Evolutionary conservation across 495 filamentous ascomycete species (phyloP), one percentile per base, ranked within the genome.

Genomic region (Hypoxylon fuscum): DNA sequence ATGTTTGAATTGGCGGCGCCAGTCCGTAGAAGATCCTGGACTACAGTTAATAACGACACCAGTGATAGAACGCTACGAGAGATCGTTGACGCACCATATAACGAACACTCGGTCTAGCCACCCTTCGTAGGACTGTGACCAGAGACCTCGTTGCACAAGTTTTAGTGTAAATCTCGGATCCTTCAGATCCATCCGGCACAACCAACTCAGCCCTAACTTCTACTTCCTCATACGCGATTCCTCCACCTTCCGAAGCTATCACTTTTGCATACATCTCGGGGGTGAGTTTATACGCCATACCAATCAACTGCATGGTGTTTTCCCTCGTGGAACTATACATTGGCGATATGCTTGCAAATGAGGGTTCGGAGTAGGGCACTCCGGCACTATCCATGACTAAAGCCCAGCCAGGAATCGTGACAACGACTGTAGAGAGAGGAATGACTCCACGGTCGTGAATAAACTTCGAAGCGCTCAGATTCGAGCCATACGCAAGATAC

Each of bases 261-360:
- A 53, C 49, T 42, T 53, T 53, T 21, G 49, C 37, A 34, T 53
- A 53, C 49, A 53, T 53, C 3, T 41, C 22, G 20, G 49, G 49
- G 2, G 49, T 53, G 49, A 53, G 49, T 23, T 53, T 32, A 14
- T 53, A 53, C 35, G 49, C 49, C 1, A 34, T 53, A 6, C 49
- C 49, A 23, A 53, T 27, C 17, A 53, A 35, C 17, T 53, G 49
- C 5, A 31, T 25, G 18, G 7, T 22, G 8, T 29, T 14, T 22
- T n/a, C n/a, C 1, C 20, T 25, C 17, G 17, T 4, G 14, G 29
- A 31, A 25, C 20, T 23, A 20, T 22, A 15, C 6, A 15, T 34
- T 12, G 12, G 50, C 9, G 50, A 54, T 17, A 54, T 49, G 45
- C 50, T 54, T 4, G 22, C 50, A 22, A 54, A 54, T 0, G 50